Base-by-base conservation (phyloP, 2,329 filamentous ascomycete genomes). In the Neonectria ditissima region DNA sequence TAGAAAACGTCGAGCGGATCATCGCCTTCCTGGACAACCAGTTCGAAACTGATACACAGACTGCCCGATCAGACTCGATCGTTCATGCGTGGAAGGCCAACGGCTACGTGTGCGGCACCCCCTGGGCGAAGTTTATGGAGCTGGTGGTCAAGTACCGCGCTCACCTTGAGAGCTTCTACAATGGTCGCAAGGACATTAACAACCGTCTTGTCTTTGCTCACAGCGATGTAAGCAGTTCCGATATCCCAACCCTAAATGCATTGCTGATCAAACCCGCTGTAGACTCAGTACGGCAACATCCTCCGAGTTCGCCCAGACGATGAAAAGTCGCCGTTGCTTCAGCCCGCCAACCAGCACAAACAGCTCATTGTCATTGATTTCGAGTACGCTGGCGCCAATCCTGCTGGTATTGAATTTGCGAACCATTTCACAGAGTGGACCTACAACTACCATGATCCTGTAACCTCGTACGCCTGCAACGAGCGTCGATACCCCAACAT, bases 361-460 rank as follows among this genome's bases (percentile, higher is more conserved):
- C 95, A 97, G 79, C 87, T 99, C 14, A 87, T 98, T 16, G 96
- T 99, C 67, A 99, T 99, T 74, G 96, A 99, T 77, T 99, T 99
- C 74, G 96, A 99, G 75, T 99, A 99, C 76, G 92, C 96, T 1
- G 94, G 91, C 2, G 94, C 95, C 61, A 99, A 98, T 76, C 85
- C 90, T 0, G 89, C 89, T 0, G 96, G 94, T 1, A 84, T 93
- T 16, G 96, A 99, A 78, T 98, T 99, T 76, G 96, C 94, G 62
- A 99, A 99, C 77, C 96, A 99, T 79, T 99, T 99, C 79, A 92
- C 93, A 1, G 96, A 99, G 80, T 99, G 96, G 96, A 92, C 93
- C 72, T 98, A 98, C 84, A 95, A 99, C 80, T 99, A 99, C 79
- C 94, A 97, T 76, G 90, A 96, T 75, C 79, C 87, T 3, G 81